These are phyloP conservation scores for Triadica sebifera DNA, from an alignment of 345 rosid genomes.

Conservation along the genomic window DNA sequence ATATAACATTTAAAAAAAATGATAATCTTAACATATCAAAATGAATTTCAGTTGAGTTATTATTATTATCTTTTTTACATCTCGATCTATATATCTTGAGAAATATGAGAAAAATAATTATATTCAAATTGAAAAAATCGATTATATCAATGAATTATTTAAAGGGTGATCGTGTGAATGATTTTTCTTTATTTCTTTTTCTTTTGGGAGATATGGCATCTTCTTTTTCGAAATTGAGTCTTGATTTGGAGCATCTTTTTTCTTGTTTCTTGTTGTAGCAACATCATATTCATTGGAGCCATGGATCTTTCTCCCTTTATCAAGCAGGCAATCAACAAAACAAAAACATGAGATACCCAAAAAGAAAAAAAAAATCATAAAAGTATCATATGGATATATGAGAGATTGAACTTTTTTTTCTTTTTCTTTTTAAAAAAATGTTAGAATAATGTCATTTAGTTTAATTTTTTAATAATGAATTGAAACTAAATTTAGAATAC, in stretches of 20 bases:
- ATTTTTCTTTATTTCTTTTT: not conserved
- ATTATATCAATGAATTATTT: not conserved
- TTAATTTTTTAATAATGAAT: no score
- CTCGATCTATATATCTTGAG: no score
- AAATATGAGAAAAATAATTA: not conserved
- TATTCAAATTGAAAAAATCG: not conserved
- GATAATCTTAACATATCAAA: no score
- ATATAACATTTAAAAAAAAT: no score
- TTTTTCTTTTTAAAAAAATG: no score
- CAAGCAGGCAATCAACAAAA: slow-evolving; percentile 18
- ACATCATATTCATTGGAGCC: not conserved
- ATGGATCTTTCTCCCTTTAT: slow-evolving; percentile 17
- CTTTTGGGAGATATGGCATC: slow-evolving; percentile 25
- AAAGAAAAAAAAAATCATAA: no score
- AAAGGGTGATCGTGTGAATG: not conserved
- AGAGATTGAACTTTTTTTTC: no score
- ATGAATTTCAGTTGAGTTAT: no score
- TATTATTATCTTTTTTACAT: no score
- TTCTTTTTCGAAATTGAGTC: slow-evolving; percentile 27
- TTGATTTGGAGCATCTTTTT: slow-evolving; percentile 32
- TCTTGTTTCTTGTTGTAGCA: slow-evolving; percentile 22
- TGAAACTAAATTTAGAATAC: no score
- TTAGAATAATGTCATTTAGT: no score
- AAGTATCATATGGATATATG: no score
- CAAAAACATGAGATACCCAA: not conserved